Base-by-base conservation (phyloP, 257 asterid species). In the Gardenia jasminoides region DNA sequence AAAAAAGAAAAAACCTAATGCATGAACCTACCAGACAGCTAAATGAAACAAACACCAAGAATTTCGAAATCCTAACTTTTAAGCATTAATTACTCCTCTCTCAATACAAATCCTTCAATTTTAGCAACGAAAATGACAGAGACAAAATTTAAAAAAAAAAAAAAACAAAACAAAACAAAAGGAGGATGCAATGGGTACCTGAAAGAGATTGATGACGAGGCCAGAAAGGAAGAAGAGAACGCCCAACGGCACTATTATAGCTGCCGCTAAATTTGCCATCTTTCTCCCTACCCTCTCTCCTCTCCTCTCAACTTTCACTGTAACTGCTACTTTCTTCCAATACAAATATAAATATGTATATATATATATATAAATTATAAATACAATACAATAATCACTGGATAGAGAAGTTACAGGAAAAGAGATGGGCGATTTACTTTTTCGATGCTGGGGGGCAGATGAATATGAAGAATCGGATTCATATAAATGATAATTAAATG, bases 151-250 rank as follows among this genome's bases (percentile, higher is more conserved):
- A 26, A 4, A 19, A 8, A 31, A 33, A 67, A 75, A 26, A 39
- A 19, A 19, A n/a, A n/a, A n/a, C n/a, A 4, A 19, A 8, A 31
- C 22, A 67, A 75, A 26, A 26, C n/a, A 24, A 9, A 31, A 13
- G 7, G 7, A 69, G 7, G 61, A 77, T n/a, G 0, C 28, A 78
- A 31, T 24, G 22, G 48, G 2, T 62, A 93, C 98, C 98, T 92
- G 98, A 85, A 92, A 84, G 58, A 92, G 80, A 88, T 91, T 92
- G 84, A 91, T 86, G 83, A 88, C 88, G 82, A 93, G 92, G 33
- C 99, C 99, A 62, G 97, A 93, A 19, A 86, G 56, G 88, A 95
- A 91, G 87, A 95, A 95, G 82, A 95, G 93, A 83, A 95, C 71
- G 75, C 97, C 97, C 85, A 95, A 78, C 4, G 97, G 99, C 78